Evolutionary conservation across 495 filamentous ascomycete species (phyloP).

Genomic region (Platismatia glauca): DNA sequence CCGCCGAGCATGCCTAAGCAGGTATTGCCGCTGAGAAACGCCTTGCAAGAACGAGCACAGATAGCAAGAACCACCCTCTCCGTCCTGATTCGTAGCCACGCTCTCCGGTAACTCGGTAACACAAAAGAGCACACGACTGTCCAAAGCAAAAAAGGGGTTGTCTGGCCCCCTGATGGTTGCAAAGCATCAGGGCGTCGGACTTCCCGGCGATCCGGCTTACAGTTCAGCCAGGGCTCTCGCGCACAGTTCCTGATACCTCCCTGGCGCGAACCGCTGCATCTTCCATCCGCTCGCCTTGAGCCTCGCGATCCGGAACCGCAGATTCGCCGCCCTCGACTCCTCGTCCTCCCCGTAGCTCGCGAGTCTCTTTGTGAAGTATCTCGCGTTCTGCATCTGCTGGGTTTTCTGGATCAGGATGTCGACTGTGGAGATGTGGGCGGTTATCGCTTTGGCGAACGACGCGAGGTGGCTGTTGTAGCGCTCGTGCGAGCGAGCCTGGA

Average conservation of each 20-base stretch:
- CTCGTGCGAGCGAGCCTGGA: slow-evolving; percentile 12
- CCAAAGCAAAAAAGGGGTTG: not conserved
- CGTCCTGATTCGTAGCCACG: not conserved
- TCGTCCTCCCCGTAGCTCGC: slow-evolving; percentile 19
- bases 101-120: not conserved
- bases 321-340: slow-evolving; percentile 16
- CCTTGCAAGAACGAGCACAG: not conserved
- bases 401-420: slow-evolving; percentile 12
- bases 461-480: slow-evolving; percentile 18
- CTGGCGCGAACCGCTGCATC: slow-evolving; percentile 22
- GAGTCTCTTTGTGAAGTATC: slow-evolving; percentile 7
- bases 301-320: slow-evolving; percentile 12
- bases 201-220: slow-evolving; percentile 2
- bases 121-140: not conserved
- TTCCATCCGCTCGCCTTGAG: slow-evolving; percentile 22
- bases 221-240: slow-evolving; percentile 21
- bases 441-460: slow-evolving; percentile 15
- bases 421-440: slow-evolving; percentile 13
- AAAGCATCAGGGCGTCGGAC: not conserved
- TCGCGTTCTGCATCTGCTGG: slow-evolving; percentile 13
- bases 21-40: not conserved
- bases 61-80: not conserved
- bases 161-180: not conserved
- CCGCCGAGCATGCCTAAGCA: not conserved
- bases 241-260: slow-evolving; percentile 23